Percentiles rank a stretch among this genome's conserved stretches.
phyloP scores from a whole-genome alignment of 768 basidiomycete species.

The Strobilomyces confusus region DNA sequence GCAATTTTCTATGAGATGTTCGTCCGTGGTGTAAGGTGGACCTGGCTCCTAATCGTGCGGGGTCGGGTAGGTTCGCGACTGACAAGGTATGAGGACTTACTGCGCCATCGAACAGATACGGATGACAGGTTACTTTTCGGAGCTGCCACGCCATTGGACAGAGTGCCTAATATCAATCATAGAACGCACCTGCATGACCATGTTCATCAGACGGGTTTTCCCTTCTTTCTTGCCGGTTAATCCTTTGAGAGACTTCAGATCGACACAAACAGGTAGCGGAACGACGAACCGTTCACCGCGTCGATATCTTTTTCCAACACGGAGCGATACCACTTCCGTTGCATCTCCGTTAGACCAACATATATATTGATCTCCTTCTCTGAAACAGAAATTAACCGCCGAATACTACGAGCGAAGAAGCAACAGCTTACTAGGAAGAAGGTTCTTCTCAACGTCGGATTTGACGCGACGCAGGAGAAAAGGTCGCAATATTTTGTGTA shows the following conservation, averaged over 20 bases:
- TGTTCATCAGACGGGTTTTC: conserved; percentile 95
- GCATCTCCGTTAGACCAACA: conserved; percentile 95
- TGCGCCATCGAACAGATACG: conserved; percentile 92
- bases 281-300: conserved; percentile 80
- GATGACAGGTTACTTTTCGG: conserved; percentile 86
- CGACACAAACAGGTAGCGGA: not conserved
- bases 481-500: conserved; percentile 94
- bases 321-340: conserved; percentile 95
- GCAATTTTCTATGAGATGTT: conserved; percentile 89
- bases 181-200: conserved; percentile 90
- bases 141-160: conserved; percentile 33
- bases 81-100: conserved; percentile 36
- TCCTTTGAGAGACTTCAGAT: conserved; percentile 39
- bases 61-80: not conserved
- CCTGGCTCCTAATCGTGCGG: conserved; percentile 68
- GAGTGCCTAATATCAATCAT: not conserved
- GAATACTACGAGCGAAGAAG: not conserved
- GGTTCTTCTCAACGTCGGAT: conserved; percentile 92
- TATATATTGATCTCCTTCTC: conserved; percentile 99
- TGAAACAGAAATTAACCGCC: conserved; percentile 25
- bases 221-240: conserved; percentile 97
- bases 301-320: conserved; percentile 98
- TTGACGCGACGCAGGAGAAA: conserved; percentile 95
- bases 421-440: conserved; percentile 70
- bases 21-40: conserved; percentile 97